Evolutionary conservation across 768 basidiomycete species (phyloP), one percentile per base, ranked within the genome.

Genomic region (Dacryopinax spathularia): DNA sequence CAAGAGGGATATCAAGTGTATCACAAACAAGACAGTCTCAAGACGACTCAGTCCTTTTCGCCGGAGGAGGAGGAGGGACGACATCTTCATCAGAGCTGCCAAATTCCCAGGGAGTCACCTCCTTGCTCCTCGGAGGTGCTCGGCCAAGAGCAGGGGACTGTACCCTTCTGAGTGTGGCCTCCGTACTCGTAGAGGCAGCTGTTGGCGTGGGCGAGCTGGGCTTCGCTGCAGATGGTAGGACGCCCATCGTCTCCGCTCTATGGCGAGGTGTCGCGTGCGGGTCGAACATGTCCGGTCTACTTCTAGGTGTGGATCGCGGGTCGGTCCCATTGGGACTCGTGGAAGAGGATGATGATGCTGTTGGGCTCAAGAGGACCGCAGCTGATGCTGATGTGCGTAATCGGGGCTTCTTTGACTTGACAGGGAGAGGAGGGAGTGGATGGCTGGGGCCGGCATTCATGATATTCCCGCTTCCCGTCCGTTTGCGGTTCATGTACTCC

Each of bases 401-500:
- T 4, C 48, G 22, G 25, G 48, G 48, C 29, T 56, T 56, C 25
- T 22, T 27, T 13, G 48, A 29, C 5, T 13, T 56, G 48, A 29
- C 25, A 56, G 48, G 48, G 25, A 56, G 20, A 13, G 48, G 48
- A 13, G 48, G 48, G 5, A 56, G 48, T 13, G 48, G 48, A 20
- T 56, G 48, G 3, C 20, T 29, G 9, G 48, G 48, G 6, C 36
- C 36, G 36, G 36, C 36, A 37, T 13, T 13, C 13, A 56, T 29
- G 3, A 29, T 27, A 29, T 56, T 56, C 48, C 48, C 48, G 37
- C 68, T 69, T 60, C 87, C 89, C 70, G 89, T 91, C 63, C 90
- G 82, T 76, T 88, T 88, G 63, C 90, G 82, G 65, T 82, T 79
- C 72, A 89, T 78, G 48, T 56, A 56, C 5, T 56, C 48, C 20